A percentile compares a stretch with the other conserved stretches of the same genome.
Evolutionary conservation across 2,329 filamentous ascomycete genomes (phyloP).

Genomic region (Coniochaeta sp.): DNA sequence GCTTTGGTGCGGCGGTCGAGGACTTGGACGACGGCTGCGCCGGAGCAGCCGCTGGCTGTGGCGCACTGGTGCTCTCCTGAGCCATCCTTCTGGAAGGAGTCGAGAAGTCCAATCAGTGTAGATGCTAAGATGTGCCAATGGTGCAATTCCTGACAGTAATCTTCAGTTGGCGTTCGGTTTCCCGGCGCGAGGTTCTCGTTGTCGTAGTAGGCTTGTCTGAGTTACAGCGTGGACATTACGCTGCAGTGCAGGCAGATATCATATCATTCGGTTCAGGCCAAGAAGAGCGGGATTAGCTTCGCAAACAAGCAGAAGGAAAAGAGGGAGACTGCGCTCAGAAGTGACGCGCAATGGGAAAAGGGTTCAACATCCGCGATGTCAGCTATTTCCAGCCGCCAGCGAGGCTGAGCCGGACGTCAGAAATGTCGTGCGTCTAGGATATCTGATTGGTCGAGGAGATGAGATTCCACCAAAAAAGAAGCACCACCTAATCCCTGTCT

Average conservation of each 20-base stretch:
- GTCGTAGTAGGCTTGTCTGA: neutral
- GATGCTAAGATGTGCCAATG: neutral
- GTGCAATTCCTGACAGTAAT: neutral
- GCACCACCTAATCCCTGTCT: neutral
- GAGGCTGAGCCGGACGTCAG: neutral
- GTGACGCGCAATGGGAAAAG: neutral
- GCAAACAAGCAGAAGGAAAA: neutral
- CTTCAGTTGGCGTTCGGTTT: no score
- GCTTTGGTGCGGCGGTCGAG: constrained; percentile 27
- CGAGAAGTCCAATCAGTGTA: neutral
- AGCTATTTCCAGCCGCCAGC: constrained; percentile 1
- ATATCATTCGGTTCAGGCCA: neutral
- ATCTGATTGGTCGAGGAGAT: neutral
- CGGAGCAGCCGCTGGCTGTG: constrained; percentile 31
- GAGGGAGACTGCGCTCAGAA: neutral
- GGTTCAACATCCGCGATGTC: neutral
- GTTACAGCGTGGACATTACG: neutral
- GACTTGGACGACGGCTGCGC: constrained; percentile 48
- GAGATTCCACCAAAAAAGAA: neutral
- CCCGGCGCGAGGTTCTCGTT: no score
- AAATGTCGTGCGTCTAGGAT: neutral
- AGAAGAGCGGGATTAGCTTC: neutral
- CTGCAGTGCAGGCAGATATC: neutral
- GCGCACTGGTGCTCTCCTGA: constrained; percentile 23
- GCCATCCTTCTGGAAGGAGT: constrained; percentile 19